phyloP scores from a whole-genome alignment of 768 basidiomycete genomes.

The Chalciporus chontae region DNA sequence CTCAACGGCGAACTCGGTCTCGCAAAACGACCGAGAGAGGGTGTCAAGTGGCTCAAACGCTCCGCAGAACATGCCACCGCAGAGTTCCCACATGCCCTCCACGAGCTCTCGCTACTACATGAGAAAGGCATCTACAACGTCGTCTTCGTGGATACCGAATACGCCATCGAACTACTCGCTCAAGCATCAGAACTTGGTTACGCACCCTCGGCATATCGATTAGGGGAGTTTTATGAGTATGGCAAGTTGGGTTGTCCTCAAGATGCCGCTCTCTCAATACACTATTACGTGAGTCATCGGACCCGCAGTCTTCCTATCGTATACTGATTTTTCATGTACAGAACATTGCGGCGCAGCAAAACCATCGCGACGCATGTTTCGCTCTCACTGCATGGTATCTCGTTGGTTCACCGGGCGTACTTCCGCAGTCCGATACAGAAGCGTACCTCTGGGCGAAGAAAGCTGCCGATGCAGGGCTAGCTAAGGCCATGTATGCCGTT shows the following conservation, averaged over 20 bases:
- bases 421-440: constrained; percentile 98
- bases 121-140: constrained; percentile 99
- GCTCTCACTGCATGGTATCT: constrained; percentile 99
- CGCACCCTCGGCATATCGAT: constrained; percentile 90
- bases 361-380: constrained; percentile 95
- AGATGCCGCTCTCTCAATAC: constrained; percentile 94
- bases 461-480: constrained; percentile 86
- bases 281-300: constrained; percentile 86
- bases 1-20: constrained; percentile 93
- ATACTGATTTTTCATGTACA: constrained; percentile 30
- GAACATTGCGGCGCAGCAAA: constrained; percentile 98
- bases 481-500: constrained; percentile 96
- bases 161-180: constrained; percentile 89
- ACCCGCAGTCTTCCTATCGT: neutral
- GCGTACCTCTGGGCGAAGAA: constrained; percentile 97
- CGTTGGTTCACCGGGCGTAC: constrained; percentile 94
- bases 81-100: constrained; percentile 94
- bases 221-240: constrained; percentile 99
- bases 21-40: constrained; percentile 86
- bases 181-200: constrained; percentile 96
- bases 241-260: constrained; percentile 98
- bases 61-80: constrained; percentile 92
- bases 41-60: constrained; percentile 97
- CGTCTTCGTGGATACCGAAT: constrained; percentile 94
- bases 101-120: constrained; percentile 90